Conservation (phyloP, 1,284 basidiomycete genomes). For the Ceratobasidium sp. region DNA sequence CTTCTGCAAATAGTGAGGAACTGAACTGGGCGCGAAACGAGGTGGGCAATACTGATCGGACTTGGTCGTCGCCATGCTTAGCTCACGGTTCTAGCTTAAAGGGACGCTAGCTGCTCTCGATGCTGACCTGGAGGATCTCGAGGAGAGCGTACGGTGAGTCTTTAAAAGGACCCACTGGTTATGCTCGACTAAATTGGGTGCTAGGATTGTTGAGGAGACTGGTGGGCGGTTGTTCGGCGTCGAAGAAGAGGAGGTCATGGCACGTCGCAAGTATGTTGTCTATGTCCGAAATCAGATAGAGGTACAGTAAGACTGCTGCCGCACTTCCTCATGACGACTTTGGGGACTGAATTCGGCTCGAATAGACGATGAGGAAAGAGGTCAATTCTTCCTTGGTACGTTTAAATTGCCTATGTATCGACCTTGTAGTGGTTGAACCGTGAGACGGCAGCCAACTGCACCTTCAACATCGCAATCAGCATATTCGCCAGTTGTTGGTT, state of each 20-base stretch:
- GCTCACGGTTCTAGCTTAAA: constrained; percentile 60
- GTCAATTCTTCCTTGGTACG: constrained; percentile 46
- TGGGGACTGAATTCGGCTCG: constrained; percentile 41
- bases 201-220: constrained; percentile 77
- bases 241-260: constrained; percentile 71
- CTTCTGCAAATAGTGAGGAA: constrained; percentile 70
- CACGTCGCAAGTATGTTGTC: constrained; percentile 74
- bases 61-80: neutral
- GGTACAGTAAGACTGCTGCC: constrained; percentile 58
- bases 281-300: constrained; percentile 75
- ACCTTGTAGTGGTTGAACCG: too few species aligned
- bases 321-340: neutral
- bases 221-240: constrained; percentile 86
- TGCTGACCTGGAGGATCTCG: constrained; percentile 84
- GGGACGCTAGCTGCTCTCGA: constrained; percentile 77
- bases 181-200: neutral
- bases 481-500: constrained; percentile 41
- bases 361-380: constrained; percentile 72
- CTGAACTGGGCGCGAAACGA: constrained; percentile 75
- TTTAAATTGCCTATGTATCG: neutral
- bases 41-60: constrained; percentile 52
- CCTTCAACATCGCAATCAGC: constrained; percentile 40
- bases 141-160: constrained; percentile 81
- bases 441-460: constrained; percentile 33
- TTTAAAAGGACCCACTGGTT: neutral